Base-by-base conservation (phyloP, 352 stramenopile species). In the Pythium graminicola region DNA sequence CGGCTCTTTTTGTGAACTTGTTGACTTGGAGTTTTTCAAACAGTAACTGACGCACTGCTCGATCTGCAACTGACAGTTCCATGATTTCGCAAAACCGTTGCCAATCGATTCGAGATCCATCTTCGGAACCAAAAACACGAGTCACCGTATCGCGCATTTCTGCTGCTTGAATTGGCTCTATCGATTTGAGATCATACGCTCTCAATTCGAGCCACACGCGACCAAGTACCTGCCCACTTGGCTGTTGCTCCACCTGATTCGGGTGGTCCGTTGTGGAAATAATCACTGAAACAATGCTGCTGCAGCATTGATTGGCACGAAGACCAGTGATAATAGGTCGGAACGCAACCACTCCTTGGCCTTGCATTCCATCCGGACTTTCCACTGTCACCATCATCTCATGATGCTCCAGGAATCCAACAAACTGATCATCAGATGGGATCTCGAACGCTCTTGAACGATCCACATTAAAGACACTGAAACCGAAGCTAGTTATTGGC, bases 41-140 rank as follows among this genome's bases (percentile, higher is more conserved):
- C 16, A 62, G 9, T 17, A 62, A 20, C 17, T 58, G 48, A 8
- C 56, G 56, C n/a, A 50, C 40, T 1, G 28, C 47, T 27, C 56
- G 56, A 10, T 73, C 57, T 6, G 66, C 22, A 14, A 40, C 41
- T 10, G 56, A 57, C 3, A 70, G 22, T 13, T 13, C 19, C 48
- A 73, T 62, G 6, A 51, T 53, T 8, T 44, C 36, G 8, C 44
- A 59, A 26, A 67, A 73, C 16, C 56, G 50, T 2, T 10, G 28
- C 65, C 65, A 73, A 16, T 69, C 17, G 2, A 70, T 23, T 24
- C 27, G 14, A 2, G 19, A 22, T 3, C 20, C 13, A 0, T 33
- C n/a, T 4, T 5, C 33, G 22, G 10, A 5, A 24, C 47, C 23
- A 47, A 57, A 45, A 4, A 57, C 26, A 8, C 48, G 41, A 6